A percentile compares a stretch with the other conserved stretches of the same genome.
These are phyloP conservation scores for Phytophthora aleatoria DNA, from an alignment of 352 stramenopile genomes.

Conservation along the genomic window DNA sequence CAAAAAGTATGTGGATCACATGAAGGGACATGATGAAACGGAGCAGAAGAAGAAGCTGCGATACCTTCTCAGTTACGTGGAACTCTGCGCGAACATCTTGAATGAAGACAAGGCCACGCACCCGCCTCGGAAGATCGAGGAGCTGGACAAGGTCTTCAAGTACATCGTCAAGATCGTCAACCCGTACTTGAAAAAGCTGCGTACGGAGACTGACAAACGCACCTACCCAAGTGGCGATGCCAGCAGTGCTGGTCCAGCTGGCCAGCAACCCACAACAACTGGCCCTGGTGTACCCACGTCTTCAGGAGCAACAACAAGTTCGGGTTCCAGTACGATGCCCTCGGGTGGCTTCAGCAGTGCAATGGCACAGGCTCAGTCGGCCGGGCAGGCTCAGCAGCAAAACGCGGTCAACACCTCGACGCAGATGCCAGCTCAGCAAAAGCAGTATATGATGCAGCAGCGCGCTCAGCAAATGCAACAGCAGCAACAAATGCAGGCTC, in stretches of 20 bases:
- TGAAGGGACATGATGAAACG: conserved; percentile 87
- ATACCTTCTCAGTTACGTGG: conserved; percentile 84
- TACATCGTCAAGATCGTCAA: conserved; percentile 91
- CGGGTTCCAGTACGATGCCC: conserved; percentile 14
- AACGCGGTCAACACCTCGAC: conserved; percentile 14
- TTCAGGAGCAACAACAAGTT: background rate
- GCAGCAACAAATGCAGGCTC: conserved; percentile 47
- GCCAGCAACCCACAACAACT: background rate
- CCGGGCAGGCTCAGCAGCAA: conserved; percentile 18
- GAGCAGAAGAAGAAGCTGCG: conserved; percentile 90
- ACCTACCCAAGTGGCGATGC: conserved; percentile 35
- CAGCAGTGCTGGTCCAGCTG: conserved; percentile 11
- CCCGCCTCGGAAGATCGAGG: conserved; percentile 73
- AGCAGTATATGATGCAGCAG: conserved; percentile 60
- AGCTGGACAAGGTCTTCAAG: conserved; percentile 90
- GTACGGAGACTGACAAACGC: conserved; percentile 81
- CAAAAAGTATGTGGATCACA: conserved; percentile 90
- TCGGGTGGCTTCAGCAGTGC: background rate
- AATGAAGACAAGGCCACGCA: conserved; percentile 77
- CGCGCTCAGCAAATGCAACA: conserved; percentile 60
- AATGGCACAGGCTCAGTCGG: background rate
- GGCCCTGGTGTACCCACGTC: conserved; percentile 1
- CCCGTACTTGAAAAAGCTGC: conserved; percentile 87
- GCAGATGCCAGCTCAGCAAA: conserved; percentile 43
- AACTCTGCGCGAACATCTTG: conserved; percentile 81